These are phyloP conservation scores for Globisporangium perplexum DNA, from an alignment of 352 stramenopile species.

Conservation along the genomic window DNA sequence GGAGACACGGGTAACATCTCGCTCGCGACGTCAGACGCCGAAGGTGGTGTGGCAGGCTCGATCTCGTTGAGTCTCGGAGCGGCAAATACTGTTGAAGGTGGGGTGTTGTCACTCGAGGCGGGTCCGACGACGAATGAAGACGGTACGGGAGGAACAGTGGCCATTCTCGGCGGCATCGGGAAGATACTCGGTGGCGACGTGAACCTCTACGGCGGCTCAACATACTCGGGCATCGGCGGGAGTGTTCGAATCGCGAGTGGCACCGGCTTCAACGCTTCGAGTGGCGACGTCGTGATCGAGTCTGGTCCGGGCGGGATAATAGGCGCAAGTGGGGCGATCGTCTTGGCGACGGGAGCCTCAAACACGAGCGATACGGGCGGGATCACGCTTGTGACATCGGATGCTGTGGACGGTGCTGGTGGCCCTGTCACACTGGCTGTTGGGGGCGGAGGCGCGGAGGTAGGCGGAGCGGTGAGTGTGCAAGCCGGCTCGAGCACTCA, in stretches of 20 bases:
- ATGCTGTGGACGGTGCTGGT: slow-evolving; percentile 16
- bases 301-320: slow-evolving; percentile 6
- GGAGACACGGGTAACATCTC: slow-evolving; percentile 27
- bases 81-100: slow-evolving; percentile 17
- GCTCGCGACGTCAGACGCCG: slow-evolving; percentile 18
- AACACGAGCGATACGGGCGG: slow-evolving; percentile 16
- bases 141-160: slow-evolving; percentile 23
- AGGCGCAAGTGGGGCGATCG: slow-evolving; percentile 18
- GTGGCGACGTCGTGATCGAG: slow-evolving; percentile 19
- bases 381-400: slow-evolving; percentile 22
- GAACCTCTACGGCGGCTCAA: slow-evolving; percentile 20
- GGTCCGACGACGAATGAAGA: slow-evolving; percentile 14
- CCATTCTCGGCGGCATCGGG: slow-evolving; percentile 17
- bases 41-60: slow-evolving; percentile 22
- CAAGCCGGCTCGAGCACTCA: slow-evolving; percentile 2
- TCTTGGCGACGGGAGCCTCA: slow-evolving; percentile 19
- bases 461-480: slow-evolving; percentile 1
- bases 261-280: slow-evolving; percentile 12
- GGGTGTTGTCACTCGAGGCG: slow-evolving; percentile 20
- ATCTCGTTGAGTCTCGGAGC: slow-evolving; percentile 26
- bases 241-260: slow-evolving; percentile 24
- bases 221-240: slow-evolving; percentile 8
- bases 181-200: slow-evolving; percentile 17
- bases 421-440: slow-evolving; percentile 17
- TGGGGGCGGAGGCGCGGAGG: slow-evolving; percentile 6